Conservation (phyloP, 139 green algal genomes). For the Micractinium conductrix region DNA sequence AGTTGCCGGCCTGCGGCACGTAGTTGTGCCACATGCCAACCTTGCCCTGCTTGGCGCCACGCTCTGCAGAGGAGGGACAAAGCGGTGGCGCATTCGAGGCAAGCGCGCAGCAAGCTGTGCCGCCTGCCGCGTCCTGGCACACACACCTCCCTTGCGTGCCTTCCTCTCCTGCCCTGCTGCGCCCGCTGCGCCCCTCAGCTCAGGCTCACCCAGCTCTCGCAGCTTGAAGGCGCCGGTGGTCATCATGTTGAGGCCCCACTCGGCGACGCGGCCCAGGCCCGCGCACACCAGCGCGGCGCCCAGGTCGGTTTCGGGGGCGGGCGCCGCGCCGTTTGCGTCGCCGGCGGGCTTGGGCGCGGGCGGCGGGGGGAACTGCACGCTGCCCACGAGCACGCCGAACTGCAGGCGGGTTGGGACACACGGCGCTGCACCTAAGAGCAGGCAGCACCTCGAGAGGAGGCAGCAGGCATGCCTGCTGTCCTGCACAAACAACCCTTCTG, state of each 20-base stretch:
- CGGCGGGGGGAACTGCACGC: constrained; percentile 35
- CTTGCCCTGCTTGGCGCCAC: constrained; percentile 76
- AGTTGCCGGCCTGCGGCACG: constrained; percentile 66
- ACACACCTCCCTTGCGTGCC: not conserved
- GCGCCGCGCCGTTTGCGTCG: constrained; percentile 5
- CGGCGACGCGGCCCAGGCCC: constrained; percentile 68
- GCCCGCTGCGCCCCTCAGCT: not conserved
- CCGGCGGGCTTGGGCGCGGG: not conserved
- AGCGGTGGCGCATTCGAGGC: too few relatives aligned
- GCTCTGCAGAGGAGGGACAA: too few relatives aligned
- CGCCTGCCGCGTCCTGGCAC: not conserved
- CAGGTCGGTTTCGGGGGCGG: constrained; percentile 60
- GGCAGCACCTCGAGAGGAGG: too few relatives aligned
- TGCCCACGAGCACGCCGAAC: constrained; percentile 49
- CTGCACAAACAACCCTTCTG: too few relatives aligned
- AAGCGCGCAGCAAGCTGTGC: not conserved
- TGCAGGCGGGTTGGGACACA: not conserved
- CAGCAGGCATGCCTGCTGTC: too few relatives aligned
- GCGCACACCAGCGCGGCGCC: constrained; percentile 67
- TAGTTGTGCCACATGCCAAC: constrained; percentile 86
- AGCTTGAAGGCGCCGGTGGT: constrained; percentile 66
- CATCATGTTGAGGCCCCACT: constrained; percentile 90
- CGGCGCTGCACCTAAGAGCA: too few relatives aligned
- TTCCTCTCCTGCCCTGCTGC: not conserved
- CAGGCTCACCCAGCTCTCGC: constrained; percentile 60